Evolutionary conservation across 441 rosid genomes (phyloP).

Genomic region (Capsella rubella): DNA sequence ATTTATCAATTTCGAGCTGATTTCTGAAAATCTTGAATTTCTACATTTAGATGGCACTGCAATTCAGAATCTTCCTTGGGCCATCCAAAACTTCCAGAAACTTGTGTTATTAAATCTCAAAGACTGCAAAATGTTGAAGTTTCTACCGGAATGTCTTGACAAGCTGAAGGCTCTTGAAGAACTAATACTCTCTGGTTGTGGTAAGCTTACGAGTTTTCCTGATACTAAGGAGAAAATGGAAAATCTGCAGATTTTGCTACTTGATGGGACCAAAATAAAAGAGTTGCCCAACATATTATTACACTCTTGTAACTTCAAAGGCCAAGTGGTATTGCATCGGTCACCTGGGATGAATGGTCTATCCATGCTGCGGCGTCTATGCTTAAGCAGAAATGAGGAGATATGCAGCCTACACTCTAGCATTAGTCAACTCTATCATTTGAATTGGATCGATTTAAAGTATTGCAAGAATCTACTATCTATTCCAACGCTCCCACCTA

Average conservation of each 20-base stretch:
- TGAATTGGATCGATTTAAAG: slow-evolving; percentile 16
- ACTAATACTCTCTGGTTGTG: slow-evolving; percentile 27
- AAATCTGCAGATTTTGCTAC: not conserved
- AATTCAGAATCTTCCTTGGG: not conserved
- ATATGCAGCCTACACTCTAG: slow-evolving; percentile 16
- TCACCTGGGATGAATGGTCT: not conserved
- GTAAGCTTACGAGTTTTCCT: slow-evolving; percentile 13
- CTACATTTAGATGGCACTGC: slow-evolving; percentile 30
- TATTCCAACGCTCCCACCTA: not conserved
- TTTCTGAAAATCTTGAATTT: not conserved
- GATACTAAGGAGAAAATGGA: slow-evolving; percentile 4
- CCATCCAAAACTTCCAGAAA: slow-evolving; percentile 20
- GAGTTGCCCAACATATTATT: not conserved
- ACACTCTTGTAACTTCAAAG: not conserved
- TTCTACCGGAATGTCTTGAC: slow-evolving; percentile 30
- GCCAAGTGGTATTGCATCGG: not conserved
- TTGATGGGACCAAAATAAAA: slow-evolving; percentile 22
- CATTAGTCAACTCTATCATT: slow-evolving; percentile 15
- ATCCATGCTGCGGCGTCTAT: slow-evolving; percentile 1
- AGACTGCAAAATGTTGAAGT: slow-evolving; percentile 27
- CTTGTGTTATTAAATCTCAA: slow-evolving; percentile 24
- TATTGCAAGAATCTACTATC: slow-evolving; percentile 8
- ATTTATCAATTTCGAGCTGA: not conserved
- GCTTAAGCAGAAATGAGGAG: slow-evolving; percentile 6
- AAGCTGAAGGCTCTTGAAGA: slow-evolving; percentile 27